Percentiles rank a stretch among this genome's conserved stretches.
Evolutionary conservation across 208 protist genomes (phyloP).

Genomic region (Naegleria fowleri): DNA sequence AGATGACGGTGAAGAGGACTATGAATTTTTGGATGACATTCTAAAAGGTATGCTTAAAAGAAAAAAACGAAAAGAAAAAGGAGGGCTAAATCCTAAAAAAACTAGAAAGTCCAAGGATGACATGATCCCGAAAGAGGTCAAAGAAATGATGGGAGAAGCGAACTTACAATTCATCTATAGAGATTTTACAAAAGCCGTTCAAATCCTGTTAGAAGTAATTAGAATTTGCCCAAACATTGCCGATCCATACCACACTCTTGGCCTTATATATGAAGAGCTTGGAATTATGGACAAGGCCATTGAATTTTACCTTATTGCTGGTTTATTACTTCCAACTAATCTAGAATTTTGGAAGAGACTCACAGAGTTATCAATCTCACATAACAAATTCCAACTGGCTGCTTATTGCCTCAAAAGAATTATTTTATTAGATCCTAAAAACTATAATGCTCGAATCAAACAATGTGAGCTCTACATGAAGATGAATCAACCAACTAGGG

Average conservation of each 20-base stretch:
- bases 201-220: constrained; percentile 40
- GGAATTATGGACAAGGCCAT: constrained; percentile 37
- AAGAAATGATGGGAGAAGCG: constrained; percentile 39
- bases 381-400: constrained; percentile 33
- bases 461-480: constrained; percentile 34
- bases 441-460: constrained; percentile 33
- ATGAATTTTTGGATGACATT: not conserved
- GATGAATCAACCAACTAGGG: constrained; percentile 14
- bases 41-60: not conserved
- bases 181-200: constrained; percentile 37
- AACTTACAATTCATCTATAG: constrained; percentile 31
- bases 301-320: constrained; percentile 45
- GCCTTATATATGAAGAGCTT: constrained; percentile 45
- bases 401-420: constrained; percentile 38
- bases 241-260: constrained; percentile 45
- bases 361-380: constrained; percentile 31
- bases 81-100: not conserved
- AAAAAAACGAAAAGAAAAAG: not conserved
- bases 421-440: constrained; percentile 28
- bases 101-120: constrained; percentile 27
- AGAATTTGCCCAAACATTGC: constrained; percentile 37
- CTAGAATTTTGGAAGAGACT: constrained; percentile 33
- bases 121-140: constrained; percentile 31
- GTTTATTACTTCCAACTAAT: constrained; percentile 37
- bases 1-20: not conserved